Evolutionary conservation across 441 rosid species (phyloP).

Genomic region (Monsonia emarginata): DNA sequence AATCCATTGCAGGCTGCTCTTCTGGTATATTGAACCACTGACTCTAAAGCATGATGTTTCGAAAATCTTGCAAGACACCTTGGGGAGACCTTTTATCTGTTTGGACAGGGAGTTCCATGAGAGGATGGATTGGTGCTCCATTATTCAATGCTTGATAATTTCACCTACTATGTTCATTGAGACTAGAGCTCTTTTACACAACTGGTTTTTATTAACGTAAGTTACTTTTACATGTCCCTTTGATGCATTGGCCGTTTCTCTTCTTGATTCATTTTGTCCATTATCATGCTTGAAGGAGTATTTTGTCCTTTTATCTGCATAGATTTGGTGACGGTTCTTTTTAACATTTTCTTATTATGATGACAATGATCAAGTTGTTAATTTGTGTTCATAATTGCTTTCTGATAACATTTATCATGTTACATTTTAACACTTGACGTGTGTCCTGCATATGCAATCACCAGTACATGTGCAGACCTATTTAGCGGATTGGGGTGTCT

Average conservation of each 20-base stretch:
- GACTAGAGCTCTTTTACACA: slow-evolving; percentile 52
- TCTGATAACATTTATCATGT: neutral
- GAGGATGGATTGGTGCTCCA: slow-evolving; percentile 45
- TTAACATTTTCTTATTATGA: neutral
- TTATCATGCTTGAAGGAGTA: neutral
- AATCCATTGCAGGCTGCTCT: slow-evolving; percentile 39
- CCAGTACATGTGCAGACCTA: too few species aligned
- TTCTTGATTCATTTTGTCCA: slow-evolving; percentile 2
- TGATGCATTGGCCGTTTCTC: neutral
- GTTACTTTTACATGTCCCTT: slow-evolving; percentile 17
- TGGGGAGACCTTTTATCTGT: slow-evolving; percentile 57
- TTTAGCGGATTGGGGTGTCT: too few species aligned
- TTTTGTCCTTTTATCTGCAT: neutral
- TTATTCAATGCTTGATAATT: slow-evolving; percentile 38
- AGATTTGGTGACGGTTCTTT: neutral
- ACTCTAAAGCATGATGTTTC: slow-evolving; percentile 47
- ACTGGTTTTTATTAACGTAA: slow-evolving; percentile 65
- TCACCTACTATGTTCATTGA: slow-evolving; percentile 45
- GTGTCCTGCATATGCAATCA: neutral
- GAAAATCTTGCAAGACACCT: slow-evolving; percentile 37
- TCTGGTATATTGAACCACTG: slow-evolving; percentile 63
- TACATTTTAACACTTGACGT: neutral
- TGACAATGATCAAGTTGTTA: neutral
- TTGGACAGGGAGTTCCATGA: slow-evolving; percentile 39
- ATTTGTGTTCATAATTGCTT: neutral